Evolutionary conservation across 345 rosid species (phyloP), one percentile per base, ranked within the genome.

Genomic region (Euphorbia lathyris): DNA sequence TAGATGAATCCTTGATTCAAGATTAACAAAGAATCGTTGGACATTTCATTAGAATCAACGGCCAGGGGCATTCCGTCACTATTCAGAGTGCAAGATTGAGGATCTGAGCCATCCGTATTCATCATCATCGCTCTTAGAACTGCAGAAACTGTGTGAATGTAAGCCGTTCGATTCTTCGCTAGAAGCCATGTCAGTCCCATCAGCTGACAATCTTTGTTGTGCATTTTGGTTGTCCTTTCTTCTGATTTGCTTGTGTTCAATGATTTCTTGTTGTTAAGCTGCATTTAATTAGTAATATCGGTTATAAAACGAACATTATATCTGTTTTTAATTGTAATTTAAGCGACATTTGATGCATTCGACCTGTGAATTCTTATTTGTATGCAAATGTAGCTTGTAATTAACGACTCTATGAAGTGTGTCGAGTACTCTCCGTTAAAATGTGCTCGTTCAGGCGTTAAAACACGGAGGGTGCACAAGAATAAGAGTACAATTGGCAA

Each of bases 141-240:
- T 0, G 88, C 82, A 12, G 98, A 82, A 53, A 90, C 93, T 0
- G 97, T 90, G 63, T 80, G 87, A 69, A 91, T 86, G 82, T 94
- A 94, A 43, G 97, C 86, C 0, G 89, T 66, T 23, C 88, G 91
- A 59, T 91, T 85, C 80, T 85, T 90, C 40, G 92, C 86, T 5
- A 94, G 90, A 36, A 94, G 97, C 98, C 98, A 94, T 51, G 98
- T 90, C 50, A 94, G 87, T 48, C 96, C 98, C 98, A 94, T 94
- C 53, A 91, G 79, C 59, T 86, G 86, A 80, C 98, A 94, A 71
- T 94, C 96, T 80, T 87, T 91, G 83, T 85, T 80, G 69, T 79
- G 96, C 89, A 94, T 91, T 82, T 80, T 91, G 67, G 86, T 67
- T 53, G 92, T 84, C 84, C 97, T 87, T 36, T 81, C 87, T 57